Evolutionary conservation across 768 basidiomycete species (phyloP), one percentile per base, ranked within the genome.

Genomic region (Kondoa malvinella): DNA sequence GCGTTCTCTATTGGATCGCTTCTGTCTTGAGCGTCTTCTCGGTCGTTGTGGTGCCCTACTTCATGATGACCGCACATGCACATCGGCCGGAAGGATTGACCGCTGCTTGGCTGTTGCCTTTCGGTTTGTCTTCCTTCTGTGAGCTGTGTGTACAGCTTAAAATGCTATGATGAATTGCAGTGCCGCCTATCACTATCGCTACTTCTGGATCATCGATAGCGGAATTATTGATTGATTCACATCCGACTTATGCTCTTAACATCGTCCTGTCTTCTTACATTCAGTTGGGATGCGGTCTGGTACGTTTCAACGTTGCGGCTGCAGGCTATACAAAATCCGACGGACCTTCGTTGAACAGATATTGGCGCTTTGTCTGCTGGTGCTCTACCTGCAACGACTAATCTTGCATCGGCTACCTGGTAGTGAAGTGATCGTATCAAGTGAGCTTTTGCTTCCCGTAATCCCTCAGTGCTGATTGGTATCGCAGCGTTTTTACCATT

Each of bases 91-190:
- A 74, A n/a, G 63, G 68, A 2, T 66, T 74, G 64, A 74, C 74
- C 0, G 74, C 74, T 2, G 71, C 72, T 2, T 74, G 74, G 74
- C 61, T 74, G 0, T 70, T 74, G 0, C 74, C 74, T n/a, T 69
- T 73, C 67, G 71, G 69, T 70, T 16, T 16, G 69, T 34, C 4
- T 3, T 50, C 12, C 40, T 50, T 50, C 0, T 33, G 26, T 21
- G 27, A 0, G n/a, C 57, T 2, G 30, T 17, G 16, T 2, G 4
- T 16, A 15, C 2, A 16, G 4, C 30, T 3, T 27, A 14, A 29
- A 25, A 25, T 30, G 12, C 61, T 63, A 3, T 31, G 30, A 4
- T 29, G 26, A 2, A 12, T n/a, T 4, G 1, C 56, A 68, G 73
- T 75, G 1, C 74, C 74, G 0, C 70, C 73, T 4, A 69, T 72